phyloP scores from a whole-genome alignment of 2,329 filamentous ascomycete genomes.

The Fusarium sp. region DNA sequence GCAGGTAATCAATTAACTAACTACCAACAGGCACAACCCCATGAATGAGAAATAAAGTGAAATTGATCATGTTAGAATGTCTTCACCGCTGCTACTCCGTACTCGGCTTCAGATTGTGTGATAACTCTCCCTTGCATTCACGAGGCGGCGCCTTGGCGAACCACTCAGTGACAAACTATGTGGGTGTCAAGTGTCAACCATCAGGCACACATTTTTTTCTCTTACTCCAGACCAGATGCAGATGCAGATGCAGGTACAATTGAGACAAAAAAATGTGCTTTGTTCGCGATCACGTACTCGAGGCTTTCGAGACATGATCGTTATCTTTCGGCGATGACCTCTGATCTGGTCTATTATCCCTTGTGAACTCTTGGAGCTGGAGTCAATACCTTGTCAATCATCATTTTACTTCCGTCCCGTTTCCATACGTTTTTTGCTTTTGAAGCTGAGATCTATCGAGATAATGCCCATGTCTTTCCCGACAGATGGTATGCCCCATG shows the following conservation, averaged over 20 bases:
- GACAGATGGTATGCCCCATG: not conserved
- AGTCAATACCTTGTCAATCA: not conserved
- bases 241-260: slow-evolving; percentile 22
- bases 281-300: slow-evolving; percentile 17
- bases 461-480: not conserved
- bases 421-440: not conserved
- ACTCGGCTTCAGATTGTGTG: slow-evolving; percentile 14
- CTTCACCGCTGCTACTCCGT: slow-evolving; percentile 30
- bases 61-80: slow-evolving; percentile 7
- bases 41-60: not conserved
- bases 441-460: slow-evolving; percentile 33
- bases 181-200: slow-evolving; percentile 27
- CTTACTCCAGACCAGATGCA: not conserved
- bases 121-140: slow-evolving; percentile 37
- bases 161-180: slow-evolving; percentile 1
- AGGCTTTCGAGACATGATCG: slow-evolving; percentile 2
- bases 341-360: slow-evolving; percentile 10
- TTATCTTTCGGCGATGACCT: slow-evolving; percentile 8
- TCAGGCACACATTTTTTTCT: slow-evolving; percentile 6
- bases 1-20: slow-evolving; percentile 6
- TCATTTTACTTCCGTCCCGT: slow-evolving; percentile 5
- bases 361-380: slow-evolving; percentile 12
- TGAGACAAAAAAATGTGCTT: slow-evolving; percentile 5
- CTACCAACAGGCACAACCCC: slow-evolving; percentile 5
- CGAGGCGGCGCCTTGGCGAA: slow-evolving; percentile 28